Base-by-base conservation (phyloP, 495 filamentous ascomycete genomes). In the Viridothelium virens region DNA sequence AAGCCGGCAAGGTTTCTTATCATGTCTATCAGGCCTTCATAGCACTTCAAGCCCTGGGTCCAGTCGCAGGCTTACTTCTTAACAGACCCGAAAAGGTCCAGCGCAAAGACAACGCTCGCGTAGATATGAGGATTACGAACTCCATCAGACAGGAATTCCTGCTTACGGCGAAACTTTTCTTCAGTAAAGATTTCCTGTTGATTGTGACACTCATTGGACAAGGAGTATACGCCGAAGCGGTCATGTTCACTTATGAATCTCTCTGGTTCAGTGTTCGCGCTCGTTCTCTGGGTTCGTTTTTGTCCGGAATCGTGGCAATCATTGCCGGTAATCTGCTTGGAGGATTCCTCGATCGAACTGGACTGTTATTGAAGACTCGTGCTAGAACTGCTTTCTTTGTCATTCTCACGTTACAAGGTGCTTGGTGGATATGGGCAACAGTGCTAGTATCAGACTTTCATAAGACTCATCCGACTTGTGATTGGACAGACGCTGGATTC, bases 231-330 rank as follows among this genome's bases (percentile, higher is more conserved):
- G 77, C 80, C 0, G 84, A 88, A 71, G 80, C 86, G 0, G 84
- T 87, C 16, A 84, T 85, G 74, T 87, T 84, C 68, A 88, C 85
- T 1, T 88, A 84, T 63, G 75, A 81, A 53, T 78, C 73, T 38
- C 69, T 85, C 56, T 89, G 84, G 83, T 85, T 89, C 70, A 79
- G 77, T 1, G 86, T 89, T 39, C 80, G 86, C 0, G 77, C 85
- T 9, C 77, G 86, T 62, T 86, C 86, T 11, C 76, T 89, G 12
- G 85, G 82, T 0, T 86, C 84, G 0, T 86, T 88, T 67, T 68
- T 88, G 34, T 84, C 82, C 2, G 85, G 84, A 9, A 79, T 87
- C 36, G 76, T 85, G 25, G 85, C 84, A 1, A 77, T 87, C 12
- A 79, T 83, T 25, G 75, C 75, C 3, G 85, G 85, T 3, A 86